Evolutionary conservation across 73 alveolate genomes (phyloP).

Genomic region (Stentor coeruleus): DNA sequence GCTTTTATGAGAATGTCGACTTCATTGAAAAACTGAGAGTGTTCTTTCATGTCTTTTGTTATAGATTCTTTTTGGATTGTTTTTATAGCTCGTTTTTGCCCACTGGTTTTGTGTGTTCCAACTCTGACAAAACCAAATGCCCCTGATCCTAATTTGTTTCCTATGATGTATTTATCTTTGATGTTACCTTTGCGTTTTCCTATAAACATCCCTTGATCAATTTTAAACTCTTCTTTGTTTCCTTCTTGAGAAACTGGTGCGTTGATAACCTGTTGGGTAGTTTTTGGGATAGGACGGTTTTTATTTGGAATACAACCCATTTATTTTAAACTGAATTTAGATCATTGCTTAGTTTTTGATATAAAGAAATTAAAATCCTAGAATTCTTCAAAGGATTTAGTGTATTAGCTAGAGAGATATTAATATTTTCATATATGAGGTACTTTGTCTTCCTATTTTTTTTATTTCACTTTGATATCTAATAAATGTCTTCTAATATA

Average conservation of each 20-base stretch:
- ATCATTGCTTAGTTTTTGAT: too few species aligned
- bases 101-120: not conserved
- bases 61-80: not conserved
- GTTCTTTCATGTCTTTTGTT: not conserved
- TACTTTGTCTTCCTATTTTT: too few species aligned
- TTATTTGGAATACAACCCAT: slow-evolving; percentile 6
- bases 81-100: not conserved
- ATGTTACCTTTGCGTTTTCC: slow-evolving; percentile 28
- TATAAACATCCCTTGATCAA: slow-evolving; percentile 34
- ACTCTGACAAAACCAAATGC: not conserved
- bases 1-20: not conserved
- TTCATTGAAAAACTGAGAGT: not conserved
- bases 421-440: too few species aligned
- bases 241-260: not conserved
- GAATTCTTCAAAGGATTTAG: too few species aligned
- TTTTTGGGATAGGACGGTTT: slow-evolving; percentile 1
- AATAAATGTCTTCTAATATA: not conserved
- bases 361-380: too few species aligned
- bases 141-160: not conserved
- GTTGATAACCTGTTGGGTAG: not conserved
- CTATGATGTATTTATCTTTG: not conserved
- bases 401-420: too few species aligned
- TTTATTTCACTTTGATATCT: too few species aligned
- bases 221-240: not conserved
- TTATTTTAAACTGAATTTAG: too few species aligned